phyloP scores from a whole-genome alignment of 306 rosid genomes.

The Spatholobus suberectus region DNA sequence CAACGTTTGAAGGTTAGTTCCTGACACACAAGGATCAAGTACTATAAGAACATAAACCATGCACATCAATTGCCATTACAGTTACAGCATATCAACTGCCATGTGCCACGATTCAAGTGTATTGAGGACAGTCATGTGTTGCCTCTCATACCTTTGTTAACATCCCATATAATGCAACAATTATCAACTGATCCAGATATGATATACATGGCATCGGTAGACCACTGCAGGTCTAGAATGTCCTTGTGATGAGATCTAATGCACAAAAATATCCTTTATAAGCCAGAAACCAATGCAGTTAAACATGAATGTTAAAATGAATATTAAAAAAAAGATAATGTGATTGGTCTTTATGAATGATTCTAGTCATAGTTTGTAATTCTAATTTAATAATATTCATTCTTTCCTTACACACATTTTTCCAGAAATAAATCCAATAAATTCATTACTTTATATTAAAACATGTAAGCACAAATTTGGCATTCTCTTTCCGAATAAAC shows the following conservation, averaged over 20 bases:
- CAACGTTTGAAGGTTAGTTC: conserved; percentile 84
- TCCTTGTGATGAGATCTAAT: conserved; percentile 89
- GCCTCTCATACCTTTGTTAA: conserved; percentile 68
- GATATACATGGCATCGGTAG: conserved; percentile 69
- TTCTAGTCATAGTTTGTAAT: conserved; percentile 15
- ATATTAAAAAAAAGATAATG: neutral
- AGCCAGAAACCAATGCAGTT: conserved; percentile 30
- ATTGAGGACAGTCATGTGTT: neutral
- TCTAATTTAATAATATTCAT: neutral
- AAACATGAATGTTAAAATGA: neutral
- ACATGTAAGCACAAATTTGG: neutral
- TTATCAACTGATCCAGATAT: conserved; percentile 96
- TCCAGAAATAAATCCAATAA: conserved; percentile 3
- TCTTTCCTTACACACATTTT: neutral
- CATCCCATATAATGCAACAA: conserved; percentile 95
- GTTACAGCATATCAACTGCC: conserved; percentile 27
- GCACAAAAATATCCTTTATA: conserved; percentile 43
- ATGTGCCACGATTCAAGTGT: conserved; percentile 16
- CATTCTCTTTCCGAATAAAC: neutral
- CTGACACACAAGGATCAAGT: conserved; percentile 51
- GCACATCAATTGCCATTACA: neutral
- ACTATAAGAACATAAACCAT: conserved; percentile 25
- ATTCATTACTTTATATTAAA: neutral
- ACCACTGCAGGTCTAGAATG: conserved; percentile 92
- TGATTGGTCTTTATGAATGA: neutral